phyloP scores from a whole-genome alignment of 352 stramenopile genomes.

The Pilasporangium apinafurcum region DNA sequence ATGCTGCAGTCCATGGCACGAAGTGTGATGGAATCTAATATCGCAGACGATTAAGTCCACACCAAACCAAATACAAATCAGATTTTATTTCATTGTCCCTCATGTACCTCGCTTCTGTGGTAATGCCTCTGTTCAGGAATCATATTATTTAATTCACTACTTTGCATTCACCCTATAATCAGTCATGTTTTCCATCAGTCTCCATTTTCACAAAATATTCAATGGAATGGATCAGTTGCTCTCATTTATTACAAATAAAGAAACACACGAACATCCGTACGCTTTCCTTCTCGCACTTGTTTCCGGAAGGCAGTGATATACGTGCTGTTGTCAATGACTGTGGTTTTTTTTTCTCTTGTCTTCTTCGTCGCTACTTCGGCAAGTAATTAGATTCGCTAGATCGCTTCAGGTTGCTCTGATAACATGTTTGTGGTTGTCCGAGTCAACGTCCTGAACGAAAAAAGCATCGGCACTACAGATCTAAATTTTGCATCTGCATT shows the following conservation, averaged over 20 bases:
- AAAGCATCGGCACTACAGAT: slow-evolving; percentile 42
- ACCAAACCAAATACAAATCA: no score
- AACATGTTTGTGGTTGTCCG: no score
- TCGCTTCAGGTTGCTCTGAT: slow-evolving; percentile 4
- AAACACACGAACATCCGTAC: slow-evolving; percentile 8
- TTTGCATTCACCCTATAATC: no score
- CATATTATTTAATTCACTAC: no score
- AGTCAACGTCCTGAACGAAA: neutral
- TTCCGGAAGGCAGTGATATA: slow-evolving; percentile 12
- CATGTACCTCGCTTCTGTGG: no score
- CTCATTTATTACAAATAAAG: slow-evolving; percentile 33
- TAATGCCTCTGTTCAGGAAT: no score
- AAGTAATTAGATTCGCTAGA: slow-evolving; percentile 1
- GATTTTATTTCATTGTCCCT: no score
- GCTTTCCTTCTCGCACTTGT: slow-evolving; percentile 20
- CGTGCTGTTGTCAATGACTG: neutral
- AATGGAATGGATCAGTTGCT: no score
- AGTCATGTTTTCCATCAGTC: no score
- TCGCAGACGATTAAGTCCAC: slow-evolving; percentile 57
- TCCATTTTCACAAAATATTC: no score
- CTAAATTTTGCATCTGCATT: slow-evolving; percentile 70
- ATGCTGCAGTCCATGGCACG: slow-evolving; percentile 84
- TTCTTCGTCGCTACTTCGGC: neutral
- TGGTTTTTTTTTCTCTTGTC: slow-evolving; percentile 3
- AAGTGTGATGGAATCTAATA: slow-evolving; percentile 79